Evolutionary conservation across 768 basidiomycete species (phyloP).

Genomic region (Baorangia bicolor): DNA sequence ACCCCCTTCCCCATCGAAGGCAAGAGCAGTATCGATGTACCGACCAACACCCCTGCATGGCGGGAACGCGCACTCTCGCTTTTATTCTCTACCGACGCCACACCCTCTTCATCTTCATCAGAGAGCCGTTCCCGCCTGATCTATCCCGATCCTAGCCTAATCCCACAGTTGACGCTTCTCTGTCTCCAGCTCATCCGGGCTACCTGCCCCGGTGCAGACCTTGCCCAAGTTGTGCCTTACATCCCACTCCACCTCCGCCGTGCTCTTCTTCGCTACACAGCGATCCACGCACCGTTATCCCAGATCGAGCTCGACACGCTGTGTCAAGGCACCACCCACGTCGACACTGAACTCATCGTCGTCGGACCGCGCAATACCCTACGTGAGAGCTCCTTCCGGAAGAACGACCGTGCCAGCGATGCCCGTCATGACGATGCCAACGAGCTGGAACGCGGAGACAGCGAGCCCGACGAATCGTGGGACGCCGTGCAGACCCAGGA

Average conservation of each 20-base stretch:
- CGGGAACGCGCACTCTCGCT: slow-evolving; percentile 57
- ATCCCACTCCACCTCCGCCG: slow-evolving; percentile 61
- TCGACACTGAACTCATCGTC: slow-evolving; percentile 63
- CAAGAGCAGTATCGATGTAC: slow-evolving; percentile 1
- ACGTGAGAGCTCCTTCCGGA: slow-evolving; percentile 43
- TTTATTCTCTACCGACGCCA: slow-evolving; percentile 34
- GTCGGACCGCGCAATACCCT: slow-evolving; percentile 53
- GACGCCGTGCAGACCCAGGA: slow-evolving; percentile 33
- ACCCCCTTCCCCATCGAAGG: slow-evolving; percentile 6
- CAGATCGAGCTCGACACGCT: slow-evolving; percentile 49
- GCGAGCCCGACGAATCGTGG: slow-evolving; percentile 33
- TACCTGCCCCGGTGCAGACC: slow-evolving; percentile 40
- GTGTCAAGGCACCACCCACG: slow-evolving; percentile 49
- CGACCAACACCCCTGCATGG: slow-evolving; percentile 41
- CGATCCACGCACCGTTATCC: slow-evolving; percentile 56
- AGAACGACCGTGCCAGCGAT: neutral
- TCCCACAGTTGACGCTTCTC: slow-evolving; percentile 55
- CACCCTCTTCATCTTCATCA: neutral
- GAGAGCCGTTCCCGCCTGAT: neutral
- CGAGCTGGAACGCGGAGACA: neutral
- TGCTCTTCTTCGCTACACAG: slow-evolving; percentile 55
- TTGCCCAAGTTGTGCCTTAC: slow-evolving; percentile 47
- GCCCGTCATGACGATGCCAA: neutral
- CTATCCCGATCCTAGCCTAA: slow-evolving; percentile 18
- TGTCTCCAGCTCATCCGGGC: slow-evolving; percentile 53